Evolutionary conservation across 108 stramenopile species (phyloP), one percentile per base, ranked within the genome.

Genomic region (Cyclotella choctawhatcheeana): DNA sequence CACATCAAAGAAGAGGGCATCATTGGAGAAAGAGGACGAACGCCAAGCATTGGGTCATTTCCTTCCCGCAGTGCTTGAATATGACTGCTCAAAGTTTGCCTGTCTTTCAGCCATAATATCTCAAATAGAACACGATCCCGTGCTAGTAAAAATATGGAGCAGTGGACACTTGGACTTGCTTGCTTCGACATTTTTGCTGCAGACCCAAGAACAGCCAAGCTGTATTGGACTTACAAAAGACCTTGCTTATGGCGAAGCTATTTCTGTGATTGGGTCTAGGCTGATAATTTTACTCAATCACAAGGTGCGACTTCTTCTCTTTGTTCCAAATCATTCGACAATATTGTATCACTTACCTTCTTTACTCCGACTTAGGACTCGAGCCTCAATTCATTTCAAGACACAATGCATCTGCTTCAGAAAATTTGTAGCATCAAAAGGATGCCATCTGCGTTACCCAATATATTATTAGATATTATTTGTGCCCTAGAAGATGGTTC

Each of bases 81-180:
- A 79, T 24, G 78, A 79, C 51, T 73, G 71, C 54, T 50, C 78
- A 26, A 66, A 63, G 22, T 68, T 79, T 44, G 29, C 17, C 4
- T 69, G 59, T 34, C 60, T 73, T 18, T 13, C 59, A 26, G 56
- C 35, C n/a, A 32, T 47, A 25, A 47, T 69, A 35, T 29, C 65
- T 7, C 30, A 30, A 16, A 24, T 67, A 3, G 69, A 59, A 0
- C 40, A 22, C 3, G 58, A 78, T 24, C 20, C 5, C 30, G 58
- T 53, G 25, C 22, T 66, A 29, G 44, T 25, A 37, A 50, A 35
- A 17, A 29, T 78, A 31, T 71, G 64, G 77, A 64, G 56, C 31
- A 35, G 33, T 27, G 70, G 77, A 44, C 40, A 14, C 6, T 50
- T 78, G 33, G 71, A 79, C 43, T 5, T 16, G 22, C 40, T 45